These are phyloP conservation scores for Chaetothyriales sp. DNA, from an alignment of 2,329 filamentous ascomycete genomes.

Conservation along the genomic window DNA sequence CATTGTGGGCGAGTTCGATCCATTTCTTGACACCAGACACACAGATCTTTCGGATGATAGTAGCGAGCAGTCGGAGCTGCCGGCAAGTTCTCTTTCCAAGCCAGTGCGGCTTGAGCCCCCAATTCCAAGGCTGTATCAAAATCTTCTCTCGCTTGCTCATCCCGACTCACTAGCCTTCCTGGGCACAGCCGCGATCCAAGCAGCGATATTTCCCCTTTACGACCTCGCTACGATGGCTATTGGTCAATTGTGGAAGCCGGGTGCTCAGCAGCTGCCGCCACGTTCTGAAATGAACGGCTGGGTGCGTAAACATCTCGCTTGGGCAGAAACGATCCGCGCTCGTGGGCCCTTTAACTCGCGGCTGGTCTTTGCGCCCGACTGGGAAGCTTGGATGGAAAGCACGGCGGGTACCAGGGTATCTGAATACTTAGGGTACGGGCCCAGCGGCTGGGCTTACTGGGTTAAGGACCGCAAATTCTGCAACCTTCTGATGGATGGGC, in stretches of 20 bases:
- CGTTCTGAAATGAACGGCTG: conserved; percentile 19
- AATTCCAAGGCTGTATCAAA: conserved; percentile 21
- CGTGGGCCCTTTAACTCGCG: conserved; percentile 10
- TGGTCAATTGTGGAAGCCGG: conserved; percentile 23
- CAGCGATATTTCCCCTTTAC: conserved; percentile 19
- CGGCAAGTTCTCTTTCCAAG: neutral
- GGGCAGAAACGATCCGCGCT: conserved; percentile 9
- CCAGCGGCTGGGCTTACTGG: conserved; percentile 25
- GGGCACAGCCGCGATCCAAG: conserved; percentile 6
- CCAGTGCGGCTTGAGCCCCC: conserved; percentile 1
- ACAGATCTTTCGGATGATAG: conserved; percentile 1
- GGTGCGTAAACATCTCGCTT: conserved; percentile 12
- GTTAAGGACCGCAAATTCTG: conserved; percentile 22
- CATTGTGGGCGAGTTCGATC: conserved; percentile 19
- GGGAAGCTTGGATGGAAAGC: conserved; percentile 22
- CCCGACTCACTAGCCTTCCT: conserved; percentile 23
- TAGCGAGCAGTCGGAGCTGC: neutral
- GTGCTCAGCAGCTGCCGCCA: conserved; percentile 12
- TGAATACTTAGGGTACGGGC: conserved; percentile 22
- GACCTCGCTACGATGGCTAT: conserved; percentile 22
- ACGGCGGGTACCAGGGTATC: conserved; percentile 22
- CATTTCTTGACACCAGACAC: neutral
- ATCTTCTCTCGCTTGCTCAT: conserved; percentile 21
- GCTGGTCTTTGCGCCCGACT: conserved; percentile 11
- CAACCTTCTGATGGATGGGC: conserved; percentile 22